Base-by-base conservation (phyloP, 2,329 filamentous ascomycete species). In the Fusarium paranaense region DNA sequence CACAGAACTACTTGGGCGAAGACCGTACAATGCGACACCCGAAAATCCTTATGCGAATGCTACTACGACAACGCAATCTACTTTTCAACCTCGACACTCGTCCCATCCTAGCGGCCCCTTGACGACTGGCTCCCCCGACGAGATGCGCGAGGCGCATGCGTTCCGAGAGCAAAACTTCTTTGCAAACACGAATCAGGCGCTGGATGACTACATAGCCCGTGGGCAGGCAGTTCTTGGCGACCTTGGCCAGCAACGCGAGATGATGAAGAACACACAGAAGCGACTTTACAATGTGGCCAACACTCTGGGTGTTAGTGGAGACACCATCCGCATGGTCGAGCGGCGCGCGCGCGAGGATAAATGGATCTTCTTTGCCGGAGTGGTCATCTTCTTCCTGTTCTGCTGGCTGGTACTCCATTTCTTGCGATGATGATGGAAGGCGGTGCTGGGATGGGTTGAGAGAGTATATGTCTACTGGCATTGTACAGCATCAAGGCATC, bases 281-380 rank as follows among this genome's bases (percentile, higher is more conserved):
- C 91, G 92, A 81, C 87, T 99, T 59, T 98, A 98, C 81, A 96
- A 91, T 77, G 95, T 98, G 22, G 97, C 94, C 8, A 98, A 97
- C 81, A 98, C 97, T 25, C 85, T 99, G 57, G 97, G 97, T 0
- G 90, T 99, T 69, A 97, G 94, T 79, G 95, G 96, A 22, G 96
- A 98, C 81, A 99, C 97, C 2, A 99, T 99, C 74, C 91, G 97
- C 56, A 98, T 97, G 95, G 93, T 99, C 47, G 96, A 98, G 85
- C 86, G 97, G 76, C 88, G 97, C 72, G 95, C 97, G 60, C 93
- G 91, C 82, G 94, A 98, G 86, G 97, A 99, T 82, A 98, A 98
- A 85, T 98, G 95, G 95, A 97, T 99, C 38, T 99, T 99, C 82
- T 94, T 93, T 88, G 93, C 87, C 0, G 95, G 97, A 0, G 95